phyloP scores from a whole-genome alignment of 1,139 yeast species.

The Lodderomyces elongisporus region DNA sequence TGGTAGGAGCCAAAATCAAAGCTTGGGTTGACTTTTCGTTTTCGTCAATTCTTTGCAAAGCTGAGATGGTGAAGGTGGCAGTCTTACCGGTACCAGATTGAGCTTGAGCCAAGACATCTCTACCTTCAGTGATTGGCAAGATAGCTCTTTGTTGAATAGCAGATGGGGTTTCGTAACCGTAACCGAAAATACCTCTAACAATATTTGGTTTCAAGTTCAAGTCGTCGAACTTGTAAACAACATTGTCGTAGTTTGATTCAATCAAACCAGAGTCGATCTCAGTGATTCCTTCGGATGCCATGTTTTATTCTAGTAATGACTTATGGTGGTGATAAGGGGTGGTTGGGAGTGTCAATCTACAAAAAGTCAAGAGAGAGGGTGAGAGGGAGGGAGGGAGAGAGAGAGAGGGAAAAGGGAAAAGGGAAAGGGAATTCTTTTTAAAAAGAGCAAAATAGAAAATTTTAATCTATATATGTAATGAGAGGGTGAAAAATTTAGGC shows the following conservation, averaged over 20 bases:
- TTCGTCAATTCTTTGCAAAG: slow-evolving; percentile 88
- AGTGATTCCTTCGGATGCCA: slow-evolving; percentile 57
- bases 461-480: no score
- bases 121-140: slow-evolving; percentile 91
- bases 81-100: slow-evolving; percentile 99
- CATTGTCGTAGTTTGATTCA: slow-evolving; percentile 97
- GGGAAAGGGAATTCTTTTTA: no score
- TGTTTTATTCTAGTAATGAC: no score
- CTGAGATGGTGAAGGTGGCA: slow-evolving; percentile 96
- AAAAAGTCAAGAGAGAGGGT: background rate
- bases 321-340: no score
- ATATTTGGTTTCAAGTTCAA: slow-evolving; percentile 74
- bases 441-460: no score
- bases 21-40: slow-evolving; percentile 81
- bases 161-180: slow-evolving; percentile 97
- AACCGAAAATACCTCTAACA: slow-evolving; percentile 88
- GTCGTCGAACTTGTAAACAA: slow-evolving; percentile 85
- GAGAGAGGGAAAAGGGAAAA: no score
- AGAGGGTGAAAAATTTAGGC: no score
- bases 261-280: slow-evolving; percentile 82
- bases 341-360: background rate
- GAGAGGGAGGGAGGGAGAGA: background rate
- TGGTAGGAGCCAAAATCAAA: slow-evolving; percentile 94
- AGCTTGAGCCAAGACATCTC: slow-evolving; percentile 98
- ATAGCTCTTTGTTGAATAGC: slow-evolving; percentile 99